phyloP scores from a whole-genome alignment of 306 rosid genomes.

The Lagenaria siceraria region DNA sequence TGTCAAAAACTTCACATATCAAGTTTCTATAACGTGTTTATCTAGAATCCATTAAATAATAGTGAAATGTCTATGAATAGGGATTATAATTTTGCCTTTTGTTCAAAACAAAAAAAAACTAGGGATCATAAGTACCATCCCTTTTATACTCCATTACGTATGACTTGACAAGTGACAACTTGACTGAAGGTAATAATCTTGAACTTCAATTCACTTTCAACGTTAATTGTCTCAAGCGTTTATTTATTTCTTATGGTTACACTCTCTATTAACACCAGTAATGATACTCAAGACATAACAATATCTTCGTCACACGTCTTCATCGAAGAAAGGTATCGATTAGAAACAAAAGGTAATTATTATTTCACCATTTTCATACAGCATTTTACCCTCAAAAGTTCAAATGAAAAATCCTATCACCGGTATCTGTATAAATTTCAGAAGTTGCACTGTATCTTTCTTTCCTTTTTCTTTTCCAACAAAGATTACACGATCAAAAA shows the following conservation, averaged over 20 bases:
- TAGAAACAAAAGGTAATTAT: background rate
- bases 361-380: background rate
- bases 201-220: background rate
- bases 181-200: background rate
- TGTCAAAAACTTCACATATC: background rate
- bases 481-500: background rate
- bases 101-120: background rate
- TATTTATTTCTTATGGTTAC: background rate
- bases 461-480: background rate
- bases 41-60: background rate
- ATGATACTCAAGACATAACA: background rate
- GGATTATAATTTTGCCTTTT: background rate
- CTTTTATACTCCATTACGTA: background rate
- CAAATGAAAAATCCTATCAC: background rate
- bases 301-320: background rate
- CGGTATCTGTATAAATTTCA: background rate
- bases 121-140: background rate
- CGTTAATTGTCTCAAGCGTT: background rate
- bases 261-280: background rate
- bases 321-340: background rate
- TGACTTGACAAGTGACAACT: background rate
- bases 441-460: background rate
- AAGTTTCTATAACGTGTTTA: background rate
- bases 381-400: background rate
- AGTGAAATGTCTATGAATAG: background rate